These are phyloP conservation scores for Pyrenula aspistea DNA, from an alignment of 495 filamentous ascomycete species.

Conservation along the genomic window DNA sequence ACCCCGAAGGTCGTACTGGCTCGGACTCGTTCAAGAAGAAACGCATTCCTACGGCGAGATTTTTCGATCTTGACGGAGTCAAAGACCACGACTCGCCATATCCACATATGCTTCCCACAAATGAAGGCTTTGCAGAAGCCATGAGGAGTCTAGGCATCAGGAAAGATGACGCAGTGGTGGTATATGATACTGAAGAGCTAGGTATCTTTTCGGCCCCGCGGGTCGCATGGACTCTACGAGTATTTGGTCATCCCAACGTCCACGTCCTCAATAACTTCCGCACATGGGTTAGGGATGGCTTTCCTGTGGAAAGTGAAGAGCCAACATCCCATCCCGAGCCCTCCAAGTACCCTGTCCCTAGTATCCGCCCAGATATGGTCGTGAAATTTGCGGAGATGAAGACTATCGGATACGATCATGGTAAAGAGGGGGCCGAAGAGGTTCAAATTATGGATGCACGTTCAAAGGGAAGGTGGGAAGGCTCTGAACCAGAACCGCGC, in stretches of 20 bases:
- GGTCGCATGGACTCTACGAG: slow-evolving; percentile 81
- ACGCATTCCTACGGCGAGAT: slow-evolving; percentile 78
- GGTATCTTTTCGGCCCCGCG: slow-evolving; percentile 91
- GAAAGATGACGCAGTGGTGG: slow-evolving; percentile 75
- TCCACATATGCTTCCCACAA: slow-evolving; percentile 89
- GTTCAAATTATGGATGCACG: slow-evolving; percentile 88
- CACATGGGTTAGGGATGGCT: slow-evolving; percentile 71
- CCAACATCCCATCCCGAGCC: slow-evolving; percentile 38
- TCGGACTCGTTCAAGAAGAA: slow-evolving; percentile 59
- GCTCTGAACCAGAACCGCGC: slow-evolving; percentile 77
- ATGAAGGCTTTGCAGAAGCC: slow-evolving; percentile 67
- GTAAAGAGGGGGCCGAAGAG: slow-evolving; percentile 66
- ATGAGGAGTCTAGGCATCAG: slow-evolving; percentile 83
- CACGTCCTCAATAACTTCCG: slow-evolving; percentile 92
- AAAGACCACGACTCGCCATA: slow-evolving; percentile 81
- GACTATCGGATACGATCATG: slow-evolving; percentile 58
- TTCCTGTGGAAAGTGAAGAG: slow-evolving; percentile 69
- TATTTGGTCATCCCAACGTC: slow-evolving; percentile 84
- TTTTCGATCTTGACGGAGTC: slow-evolving; percentile 89
- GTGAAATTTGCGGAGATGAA: slow-evolving; percentile 71
- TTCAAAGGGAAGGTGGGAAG: slow-evolving; percentile 65
- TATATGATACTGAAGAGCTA: slow-evolving; percentile 80
- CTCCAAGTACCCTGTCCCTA: slow-evolving; percentile 43
- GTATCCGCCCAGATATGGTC: slow-evolving; percentile 40
- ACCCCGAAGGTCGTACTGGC: slow-evolving; percentile 61